Percentiles rank a stretch among this genome's conserved stretches.
Evolutionary conservation across 1,284 basidiomycete species (phyloP).

Genomic region (Ustilago cynodontis): DNA sequence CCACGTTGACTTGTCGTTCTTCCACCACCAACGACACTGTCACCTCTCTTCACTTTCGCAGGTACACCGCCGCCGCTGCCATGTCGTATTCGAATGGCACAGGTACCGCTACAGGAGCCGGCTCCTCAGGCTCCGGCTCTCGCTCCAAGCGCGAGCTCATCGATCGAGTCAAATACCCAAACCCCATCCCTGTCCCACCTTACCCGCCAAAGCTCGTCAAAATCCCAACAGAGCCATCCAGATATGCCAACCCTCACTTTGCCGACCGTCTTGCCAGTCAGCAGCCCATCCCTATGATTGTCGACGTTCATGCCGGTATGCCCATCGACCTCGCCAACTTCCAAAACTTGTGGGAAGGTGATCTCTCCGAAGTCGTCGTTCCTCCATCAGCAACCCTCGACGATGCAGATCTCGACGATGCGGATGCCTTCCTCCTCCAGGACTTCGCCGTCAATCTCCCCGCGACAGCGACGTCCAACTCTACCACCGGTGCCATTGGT

Average conservation of each 20-base stretch:
- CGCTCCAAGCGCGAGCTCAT: constrained; percentile 64
- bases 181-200: constrained; percentile 68
- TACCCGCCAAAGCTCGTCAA: constrained; percentile 67
- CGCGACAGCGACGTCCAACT: constrained; percentile 20
- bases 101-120: constrained; percentile 5
- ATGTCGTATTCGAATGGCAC: constrained; percentile 48
- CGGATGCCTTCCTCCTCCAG: constrained; percentile 64
- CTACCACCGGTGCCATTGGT: constrained; percentile 36
- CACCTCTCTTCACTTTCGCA: background rate
- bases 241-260: constrained; percentile 65
- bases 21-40: background rate
- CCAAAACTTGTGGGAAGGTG: constrained; percentile 64
- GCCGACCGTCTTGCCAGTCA: constrained; percentile 60
- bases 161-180: constrained; percentile 68
- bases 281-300: constrained; percentile 62
- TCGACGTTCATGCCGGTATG: constrained; percentile 68
- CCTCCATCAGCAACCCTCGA: constrained; percentile 37
- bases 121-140: constrained; percentile 29
- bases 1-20: background rate
- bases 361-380: constrained; percentile 39
- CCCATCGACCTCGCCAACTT: constrained; percentile 64
- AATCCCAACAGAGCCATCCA: constrained; percentile 53
- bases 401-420: constrained; percentile 49
- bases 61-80: constrained; percentile 7
- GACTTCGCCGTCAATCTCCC: constrained; percentile 55